Evolutionary conservation across 129 eudicot species (phyloP), one percentile per base, ranked within the genome.

Genomic region (Helichrysum umbraculigerum): DNA sequence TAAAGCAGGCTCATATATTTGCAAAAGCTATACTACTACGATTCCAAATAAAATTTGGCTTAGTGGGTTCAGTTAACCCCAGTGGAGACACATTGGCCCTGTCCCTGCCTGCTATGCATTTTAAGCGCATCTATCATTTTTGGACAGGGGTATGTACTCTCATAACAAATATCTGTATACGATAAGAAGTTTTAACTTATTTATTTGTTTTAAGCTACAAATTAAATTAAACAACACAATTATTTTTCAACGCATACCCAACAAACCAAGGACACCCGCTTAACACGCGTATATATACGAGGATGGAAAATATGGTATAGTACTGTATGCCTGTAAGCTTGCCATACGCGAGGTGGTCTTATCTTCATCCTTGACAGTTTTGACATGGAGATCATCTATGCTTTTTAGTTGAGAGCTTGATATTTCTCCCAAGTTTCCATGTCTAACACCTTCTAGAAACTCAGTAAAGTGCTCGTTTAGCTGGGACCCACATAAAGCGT

Each of bases 351-450:
- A 66, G 34, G 81, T 17, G 34, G 84, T 73, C 77, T 81, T 73
- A 17, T 84, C 81, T 69, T 87, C 91, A 7, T 76, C 86, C 37
- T 30, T 82, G 17, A 87, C 7, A 19, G 74, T 82, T 76, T 76
- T 87, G 56, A 68, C 63, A 39, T 87, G 88, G 61, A 87, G 78
- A 10, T 61, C 51, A 81, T 87, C 76, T 41, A 87, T 84, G 70
- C 54, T 4, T 12, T 73, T 63, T 9, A 81, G 79, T 57, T 82
- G 87, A 1, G 30, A 29, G 14, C 67, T 22, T 5, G 91, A 84
- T 33, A 87, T 68, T 57, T 84, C 88, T 14, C 78, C 83, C 5
- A 84, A 28, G 71, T 81, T 72, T 4, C 86, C 88, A 74, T 64
- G 67, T 25, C 81, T 73, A 22, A 62, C 71, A 3, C 83, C 88